Evolutionary conservation across 106 monocot genomes (phyloP).

Genomic region (Phalaenopsis equestris): DNA sequence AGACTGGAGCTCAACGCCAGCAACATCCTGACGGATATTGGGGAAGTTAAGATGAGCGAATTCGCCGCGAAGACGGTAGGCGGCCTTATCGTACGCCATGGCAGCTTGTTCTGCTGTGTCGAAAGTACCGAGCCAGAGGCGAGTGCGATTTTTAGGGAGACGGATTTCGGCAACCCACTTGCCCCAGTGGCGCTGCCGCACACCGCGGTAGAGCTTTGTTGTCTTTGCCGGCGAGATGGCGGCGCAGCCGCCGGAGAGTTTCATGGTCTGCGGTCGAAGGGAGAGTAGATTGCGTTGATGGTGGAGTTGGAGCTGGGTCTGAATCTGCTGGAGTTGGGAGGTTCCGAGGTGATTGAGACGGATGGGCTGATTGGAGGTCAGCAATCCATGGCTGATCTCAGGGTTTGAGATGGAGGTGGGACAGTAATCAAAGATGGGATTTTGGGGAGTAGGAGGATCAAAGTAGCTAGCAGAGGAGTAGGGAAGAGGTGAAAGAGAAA

Average conservation of each 20-base stretch:
- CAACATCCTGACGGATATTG: conserved; percentile 17
- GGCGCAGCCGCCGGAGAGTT: conserved; percentile 19
- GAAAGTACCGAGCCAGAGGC: conserved; percentile 74
- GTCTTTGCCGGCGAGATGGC: conserved; percentile 14
- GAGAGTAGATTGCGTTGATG: conserved; percentile 19
- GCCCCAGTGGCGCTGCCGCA: conserved; percentile 75
- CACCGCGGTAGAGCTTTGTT: conserved; percentile 59
- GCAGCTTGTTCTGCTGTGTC: conserved; percentile 95
- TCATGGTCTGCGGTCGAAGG: conserved; percentile 53
- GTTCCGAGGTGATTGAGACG: conserved; percentile 39
- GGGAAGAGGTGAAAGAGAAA: not conserved
- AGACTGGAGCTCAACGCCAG: conserved; percentile 27
- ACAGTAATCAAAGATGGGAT: not conserved
- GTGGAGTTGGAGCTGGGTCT: conserved; percentile 43
- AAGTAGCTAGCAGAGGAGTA: not conserved
- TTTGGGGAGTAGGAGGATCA: not conserved
- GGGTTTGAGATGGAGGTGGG: not conserved
- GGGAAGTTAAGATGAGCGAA: conserved; percentile 80
- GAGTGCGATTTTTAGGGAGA: conserved; percentile 54
- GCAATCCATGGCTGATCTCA: conserved; percentile 1
- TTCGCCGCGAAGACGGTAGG: conserved; percentile 78
- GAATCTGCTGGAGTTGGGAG: conserved; percentile 65
- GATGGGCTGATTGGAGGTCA: conserved; percentile 1
- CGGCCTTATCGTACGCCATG: conserved; percentile 77
- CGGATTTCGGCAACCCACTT: conserved; percentile 81